Evolutionary conservation across 108 stramenopile species (phyloP), one percentile per base, ranked within the genome.

Genomic region (Fistulifera pelliculosa): DNA sequence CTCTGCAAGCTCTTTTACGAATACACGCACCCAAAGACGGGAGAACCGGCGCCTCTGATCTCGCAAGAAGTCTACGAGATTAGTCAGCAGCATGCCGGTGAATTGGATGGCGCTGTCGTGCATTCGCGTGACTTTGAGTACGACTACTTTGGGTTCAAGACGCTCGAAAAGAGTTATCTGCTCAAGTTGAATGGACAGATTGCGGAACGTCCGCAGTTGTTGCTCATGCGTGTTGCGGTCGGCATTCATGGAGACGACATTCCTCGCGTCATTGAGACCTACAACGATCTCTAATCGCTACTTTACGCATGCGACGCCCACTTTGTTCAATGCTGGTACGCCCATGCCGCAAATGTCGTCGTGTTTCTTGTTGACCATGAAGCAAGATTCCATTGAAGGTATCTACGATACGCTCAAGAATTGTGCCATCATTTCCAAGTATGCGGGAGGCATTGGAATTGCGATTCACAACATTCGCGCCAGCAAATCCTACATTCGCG

Each of bases 141-240:
- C 62, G 98, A 98, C 66, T 99, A 94, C 74, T 99, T 99, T 69
- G 99, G 98, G 21, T 99, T 99, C 89, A 99, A 99, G 79, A 98
- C 97, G n/a, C 79, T 98, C 41, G 95, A 98, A 67, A 87, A 96
- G 58, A 70, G 81, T n/a, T 99, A 99, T 71, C 71, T 99, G 18
- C 73, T 99, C 44, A 90, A 90, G 62, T 49, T 97, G 28, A 55
- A 96, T 64, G 94, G 93, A 17, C 66, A 71, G 60, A 94, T 99
- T 62, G 83, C 87, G n/a, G n/a, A n/a, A 70, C 85, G 99, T 13
- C 99, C 98, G 2, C 98, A 99, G 79, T 79, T 93, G 72, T 91
- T 99, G 94, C 64, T 94, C 55, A 98, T 99, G 99, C 92, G 99
- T 27, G 96, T 98, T 16, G 71, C 97, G 7, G 65, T 99, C 3